phyloP scores from a whole-genome alignment of 2,329 filamentous ascomycete genomes.

The Aspergillus nomiae region DNA sequence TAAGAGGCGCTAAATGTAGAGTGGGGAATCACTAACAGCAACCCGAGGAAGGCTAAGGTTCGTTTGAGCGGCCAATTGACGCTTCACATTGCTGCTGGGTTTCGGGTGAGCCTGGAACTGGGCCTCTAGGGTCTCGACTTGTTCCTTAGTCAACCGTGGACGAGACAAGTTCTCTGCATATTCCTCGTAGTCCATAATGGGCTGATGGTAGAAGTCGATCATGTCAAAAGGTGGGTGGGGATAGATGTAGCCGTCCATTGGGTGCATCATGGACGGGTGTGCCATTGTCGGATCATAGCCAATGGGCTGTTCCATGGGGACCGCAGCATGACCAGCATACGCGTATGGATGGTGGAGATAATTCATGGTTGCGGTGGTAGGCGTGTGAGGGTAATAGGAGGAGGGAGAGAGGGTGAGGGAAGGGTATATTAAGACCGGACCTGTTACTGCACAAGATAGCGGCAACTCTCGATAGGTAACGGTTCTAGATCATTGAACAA shows the following conservation, averaged over 20 bases:
- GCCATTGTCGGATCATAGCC: conserved; percentile 39
- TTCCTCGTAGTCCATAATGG: conserved; percentile 50
- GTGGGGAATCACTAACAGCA: conserved; percentile 42
- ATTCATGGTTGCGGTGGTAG: conserved; percentile 33
- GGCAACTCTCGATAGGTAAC: conserved; percentile 4
- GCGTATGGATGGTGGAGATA: conserved; percentile 42
- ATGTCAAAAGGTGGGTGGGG: conserved; percentile 44
- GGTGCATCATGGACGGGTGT: conserved; percentile 41
- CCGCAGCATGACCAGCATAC: conserved; percentile 35
- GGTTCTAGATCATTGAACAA: conserved; percentile 13
- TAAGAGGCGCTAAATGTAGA: neutral
- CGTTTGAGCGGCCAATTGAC: conserved; percentile 51
- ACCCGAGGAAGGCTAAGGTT: conserved; percentile 52
- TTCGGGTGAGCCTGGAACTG: conserved; percentile 55
- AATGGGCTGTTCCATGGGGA: conserved; percentile 42
- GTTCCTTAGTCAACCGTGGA: conserved; percentile 54
- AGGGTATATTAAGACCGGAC: conserved; percentile 1
- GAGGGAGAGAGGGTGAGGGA: conserved; percentile 8
- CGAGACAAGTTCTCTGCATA: conserved; percentile 51
- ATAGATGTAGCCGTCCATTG: conserved; percentile 42
- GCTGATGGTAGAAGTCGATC: conserved; percentile 45
- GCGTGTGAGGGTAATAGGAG: conserved; percentile 13
- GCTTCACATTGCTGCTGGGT: conserved; percentile 53
- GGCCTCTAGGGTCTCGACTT: conserved; percentile 52
- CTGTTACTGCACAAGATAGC: conserved; percentile 11